These are phyloP conservation scores for Phytopythium litorale DNA, from an alignment of 352 stramenopile species.

Conservation along the genomic window DNA sequence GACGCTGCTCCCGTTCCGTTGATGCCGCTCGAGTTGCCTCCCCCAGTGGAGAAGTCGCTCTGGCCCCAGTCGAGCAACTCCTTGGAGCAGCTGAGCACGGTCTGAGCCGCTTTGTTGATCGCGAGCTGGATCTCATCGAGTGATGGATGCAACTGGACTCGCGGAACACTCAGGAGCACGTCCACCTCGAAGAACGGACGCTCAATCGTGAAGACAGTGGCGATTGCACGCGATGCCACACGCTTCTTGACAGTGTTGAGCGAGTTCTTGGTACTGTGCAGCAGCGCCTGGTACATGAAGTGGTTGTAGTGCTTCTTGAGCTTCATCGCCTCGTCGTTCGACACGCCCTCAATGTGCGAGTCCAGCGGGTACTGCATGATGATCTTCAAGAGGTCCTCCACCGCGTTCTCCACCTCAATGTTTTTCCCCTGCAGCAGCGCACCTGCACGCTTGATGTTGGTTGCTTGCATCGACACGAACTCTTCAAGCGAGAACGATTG, in stretches of 20 bases:
- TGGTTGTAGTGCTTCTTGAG: constrained; percentile 99
- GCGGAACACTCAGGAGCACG: constrained; percentile 93
- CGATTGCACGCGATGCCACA: constrained; percentile 89
- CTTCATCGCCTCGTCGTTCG: constrained; percentile 93
- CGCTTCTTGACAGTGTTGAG: constrained; percentile 98
- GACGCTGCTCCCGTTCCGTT: neutral
- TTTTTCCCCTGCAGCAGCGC: constrained; percentile 96
- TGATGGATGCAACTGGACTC: constrained; percentile 93
- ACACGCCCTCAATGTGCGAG: constrained; percentile 93
- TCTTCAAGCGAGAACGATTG: constrained; percentile 97
- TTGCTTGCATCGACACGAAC: constrained; percentile 96
- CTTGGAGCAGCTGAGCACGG: constrained; percentile 96
- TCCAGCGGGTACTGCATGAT: constrained; percentile 95
- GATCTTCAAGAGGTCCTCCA: constrained; percentile 96
- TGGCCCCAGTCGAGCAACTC: constrained; percentile 94
- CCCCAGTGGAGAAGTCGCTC: constrained; percentile 42
- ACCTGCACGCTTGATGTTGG: constrained; percentile 91
- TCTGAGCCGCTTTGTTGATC: constrained; percentile 97
- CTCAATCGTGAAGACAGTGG: constrained; percentile 89
- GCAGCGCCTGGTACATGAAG: constrained; percentile 98
- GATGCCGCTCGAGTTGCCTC: constrained; percentile 7
- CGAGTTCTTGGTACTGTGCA: constrained; percentile 98
- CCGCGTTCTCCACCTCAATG: constrained; percentile 97
- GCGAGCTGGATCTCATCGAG: constrained; percentile 97
- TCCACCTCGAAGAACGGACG: constrained; percentile 98